A percentile compares a stretch with the other conserved stretches of the same genome.
Conservation (phyloP, 2,329 filamentous ascomycete species). For the Dissoconium aciculare region DNA sequence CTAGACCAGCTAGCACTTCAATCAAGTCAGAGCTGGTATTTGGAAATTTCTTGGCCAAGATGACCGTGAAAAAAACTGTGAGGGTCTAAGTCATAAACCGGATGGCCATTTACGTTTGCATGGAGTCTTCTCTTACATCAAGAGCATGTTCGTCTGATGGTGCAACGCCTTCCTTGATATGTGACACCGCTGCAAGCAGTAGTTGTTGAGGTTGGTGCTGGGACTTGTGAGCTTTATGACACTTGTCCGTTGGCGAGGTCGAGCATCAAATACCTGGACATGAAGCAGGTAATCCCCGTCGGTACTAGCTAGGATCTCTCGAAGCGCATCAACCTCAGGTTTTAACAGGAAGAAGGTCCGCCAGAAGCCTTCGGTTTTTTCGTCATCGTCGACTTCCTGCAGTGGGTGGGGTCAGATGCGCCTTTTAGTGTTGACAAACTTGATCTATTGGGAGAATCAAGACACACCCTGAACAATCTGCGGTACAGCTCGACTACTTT, state of each 20-base stretch:
- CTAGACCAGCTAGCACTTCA: slow-evolving; percentile 70
- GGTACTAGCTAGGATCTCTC: slow-evolving; percentile 53
- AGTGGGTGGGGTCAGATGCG: slow-evolving; percentile 4
- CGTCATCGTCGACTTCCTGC: slow-evolving; percentile 46
- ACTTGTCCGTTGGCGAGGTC: not conserved
- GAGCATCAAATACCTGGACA: slow-evolving; percentile 43
- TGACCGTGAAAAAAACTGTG: slow-evolving; percentile 67
- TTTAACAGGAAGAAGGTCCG: slow-evolving; percentile 83
- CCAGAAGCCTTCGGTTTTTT: slow-evolving; percentile 86
- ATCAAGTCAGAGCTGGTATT: slow-evolving; percentile 95
- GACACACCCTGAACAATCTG: slow-evolving; percentile 51
- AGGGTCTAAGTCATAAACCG: slow-evolving; percentile 55
- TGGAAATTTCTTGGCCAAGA: slow-evolving; percentile 79
- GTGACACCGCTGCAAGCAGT: slow-evolving; percentile 56
- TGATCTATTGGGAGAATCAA: not conserved
- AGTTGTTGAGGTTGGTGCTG: slow-evolving; percentile 59
- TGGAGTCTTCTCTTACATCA: slow-evolving; percentile 52
- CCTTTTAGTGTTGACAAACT: not conserved
- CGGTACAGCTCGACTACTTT: slow-evolving; percentile 90
- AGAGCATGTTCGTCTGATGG: slow-evolving; percentile 64
- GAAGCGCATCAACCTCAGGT: slow-evolving; percentile 57
- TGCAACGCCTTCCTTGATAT: slow-evolving; percentile 46
- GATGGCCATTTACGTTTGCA: slow-evolving; percentile 7
- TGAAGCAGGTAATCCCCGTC: slow-evolving; percentile 61
- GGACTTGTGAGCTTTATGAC: slow-evolving; percentile 3